Evolutionary conservation across 2,329 filamentous ascomycete species (phyloP).

Genomic region (Cytospora chrysosperma): DNA sequence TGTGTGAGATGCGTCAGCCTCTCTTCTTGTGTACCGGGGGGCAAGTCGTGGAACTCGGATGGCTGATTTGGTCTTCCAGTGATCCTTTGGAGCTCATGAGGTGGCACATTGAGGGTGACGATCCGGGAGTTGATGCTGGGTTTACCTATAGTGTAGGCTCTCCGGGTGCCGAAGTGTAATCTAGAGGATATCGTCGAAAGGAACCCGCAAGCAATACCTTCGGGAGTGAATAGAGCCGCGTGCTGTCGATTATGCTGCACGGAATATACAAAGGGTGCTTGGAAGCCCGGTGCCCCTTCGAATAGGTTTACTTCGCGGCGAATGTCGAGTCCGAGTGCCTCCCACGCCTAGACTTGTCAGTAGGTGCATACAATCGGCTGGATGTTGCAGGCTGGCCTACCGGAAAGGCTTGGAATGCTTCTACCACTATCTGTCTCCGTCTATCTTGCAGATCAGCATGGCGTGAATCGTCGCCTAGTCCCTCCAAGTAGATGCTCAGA

Average conservation of each 20-base stretch:
- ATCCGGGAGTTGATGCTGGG: neutral
- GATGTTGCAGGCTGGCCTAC: neutral
- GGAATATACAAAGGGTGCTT: slow-evolving; percentile 11
- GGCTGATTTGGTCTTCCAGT: neutral
- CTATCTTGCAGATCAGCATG: neutral
- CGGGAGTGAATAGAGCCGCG: slow-evolving; percentile 4
- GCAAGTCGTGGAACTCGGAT: neutral
- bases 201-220: slow-evolving; percentile 6
- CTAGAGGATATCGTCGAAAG: slow-evolving; percentile 14
- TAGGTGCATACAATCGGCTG: neutral
- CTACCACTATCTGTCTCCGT: neutral
- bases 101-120: neutral
- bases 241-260: slow-evolving; percentile 10
- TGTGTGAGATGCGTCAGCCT: slow-evolving; percentile 13
- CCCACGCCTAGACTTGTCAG: slow-evolving; percentile 16
- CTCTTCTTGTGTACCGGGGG: neutral
- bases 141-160: neutral
- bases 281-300: neutral
- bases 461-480: neutral
- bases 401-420: slow-evolving; percentile 3
- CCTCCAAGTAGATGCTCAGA: slow-evolving; percentile 3
- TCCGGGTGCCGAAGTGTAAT: neutral
- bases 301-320: slow-evolving; percentile 10
- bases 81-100: neutral
- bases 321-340: slow-evolving; percentile 14